phyloP scores from a whole-genome alignment of 306 rosid genomes.

The Hippophae tibetana region DNA sequence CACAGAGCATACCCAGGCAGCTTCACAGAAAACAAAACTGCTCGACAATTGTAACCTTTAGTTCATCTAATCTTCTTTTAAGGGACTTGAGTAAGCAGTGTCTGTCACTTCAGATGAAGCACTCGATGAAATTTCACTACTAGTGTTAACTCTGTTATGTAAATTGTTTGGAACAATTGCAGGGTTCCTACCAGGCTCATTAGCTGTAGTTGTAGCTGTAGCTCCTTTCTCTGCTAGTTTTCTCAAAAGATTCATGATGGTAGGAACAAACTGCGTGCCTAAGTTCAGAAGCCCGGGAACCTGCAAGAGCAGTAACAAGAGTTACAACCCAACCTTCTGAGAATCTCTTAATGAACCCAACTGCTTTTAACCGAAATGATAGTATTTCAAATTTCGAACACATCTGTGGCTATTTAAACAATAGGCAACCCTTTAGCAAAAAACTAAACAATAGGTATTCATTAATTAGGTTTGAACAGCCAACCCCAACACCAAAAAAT shows the following conservation, averaged over 20 bases:
- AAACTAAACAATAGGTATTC: no score
- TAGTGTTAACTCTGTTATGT: slow-evolving; percentile 27
- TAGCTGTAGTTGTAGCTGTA: slow-evolving; percentile 29
- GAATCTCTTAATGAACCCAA: background rate
- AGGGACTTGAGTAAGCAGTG: slow-evolving; percentile 27
- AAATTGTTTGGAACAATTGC: slow-evolving; percentile 22
- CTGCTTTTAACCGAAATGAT: no score
- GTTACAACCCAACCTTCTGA: slow-evolving; percentile 7
- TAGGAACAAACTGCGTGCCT: slow-evolving; percentile 70
- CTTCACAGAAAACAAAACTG: slow-evolving; percentile 23
- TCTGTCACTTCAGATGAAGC: slow-evolving; percentile 62
- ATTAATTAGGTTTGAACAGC: no score
- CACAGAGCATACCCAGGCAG: slow-evolving; percentile 6
- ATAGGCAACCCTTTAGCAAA: no score
- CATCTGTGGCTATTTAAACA: no score
- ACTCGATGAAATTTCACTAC: slow-evolving; percentile 6
- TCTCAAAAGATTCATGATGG: slow-evolving; percentile 61
- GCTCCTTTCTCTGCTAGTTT: slow-evolving; percentile 79
- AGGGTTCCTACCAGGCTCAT: slow-evolving; percentile 41
- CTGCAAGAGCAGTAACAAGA: slow-evolving; percentile 33
- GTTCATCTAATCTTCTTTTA: slow-evolving; percentile 42
- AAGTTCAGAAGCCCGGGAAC: slow-evolving; percentile 78
- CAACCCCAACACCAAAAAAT: no score
- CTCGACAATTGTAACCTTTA: slow-evolving; percentile 7
- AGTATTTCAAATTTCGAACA: no score